Evolutionary conservation across 2,329 filamentous ascomycete genomes (phyloP).

Genomic region (Cercospora sp.): DNA sequence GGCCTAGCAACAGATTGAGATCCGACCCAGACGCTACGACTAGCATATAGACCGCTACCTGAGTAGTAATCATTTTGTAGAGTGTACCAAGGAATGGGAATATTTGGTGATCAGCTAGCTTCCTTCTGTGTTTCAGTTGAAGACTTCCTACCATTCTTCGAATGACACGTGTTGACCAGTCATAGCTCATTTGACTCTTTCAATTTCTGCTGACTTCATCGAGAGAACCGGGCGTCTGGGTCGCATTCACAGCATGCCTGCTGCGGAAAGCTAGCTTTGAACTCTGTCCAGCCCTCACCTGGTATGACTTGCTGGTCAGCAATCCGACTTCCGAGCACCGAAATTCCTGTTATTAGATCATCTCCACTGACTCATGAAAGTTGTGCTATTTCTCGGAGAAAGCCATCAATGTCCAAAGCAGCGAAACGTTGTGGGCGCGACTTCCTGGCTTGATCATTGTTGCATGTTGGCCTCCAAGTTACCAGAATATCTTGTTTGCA

Average conservation of each 20-base stretch:
- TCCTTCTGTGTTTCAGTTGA: background rate
- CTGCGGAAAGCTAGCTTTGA: background rate
- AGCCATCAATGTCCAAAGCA: background rate
- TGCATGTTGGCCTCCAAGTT: background rate
- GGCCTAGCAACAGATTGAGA: slow-evolving; percentile 4
- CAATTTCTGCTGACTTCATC: background rate
- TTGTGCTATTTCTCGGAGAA: background rate
- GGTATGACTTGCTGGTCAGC: background rate
- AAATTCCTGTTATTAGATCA: background rate
- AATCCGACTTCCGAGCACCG: background rate
- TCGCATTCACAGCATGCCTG: background rate
- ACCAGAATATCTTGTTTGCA: background rate
- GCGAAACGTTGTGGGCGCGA: background rate
- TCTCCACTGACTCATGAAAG: background rate
- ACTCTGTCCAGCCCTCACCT: background rate
- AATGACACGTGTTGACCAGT: background rate
- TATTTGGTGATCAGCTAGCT: background rate
- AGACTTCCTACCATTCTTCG: no score
- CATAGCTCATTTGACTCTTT: background rate
- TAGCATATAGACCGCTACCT: slow-evolving; percentile 7
- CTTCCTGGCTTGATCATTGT: background rate
- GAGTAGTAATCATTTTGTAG: background rate
- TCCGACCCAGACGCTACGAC: slow-evolving; percentile 11
- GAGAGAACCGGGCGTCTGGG: background rate
- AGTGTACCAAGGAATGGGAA: background rate